Percentiles rank a stretch among this genome's conserved stretches.
These are phyloP conservation scores for Meripilus lineatus DNA, from an alignment of 1,284 basidiomycete genomes.

Conservation along the genomic window DNA sequence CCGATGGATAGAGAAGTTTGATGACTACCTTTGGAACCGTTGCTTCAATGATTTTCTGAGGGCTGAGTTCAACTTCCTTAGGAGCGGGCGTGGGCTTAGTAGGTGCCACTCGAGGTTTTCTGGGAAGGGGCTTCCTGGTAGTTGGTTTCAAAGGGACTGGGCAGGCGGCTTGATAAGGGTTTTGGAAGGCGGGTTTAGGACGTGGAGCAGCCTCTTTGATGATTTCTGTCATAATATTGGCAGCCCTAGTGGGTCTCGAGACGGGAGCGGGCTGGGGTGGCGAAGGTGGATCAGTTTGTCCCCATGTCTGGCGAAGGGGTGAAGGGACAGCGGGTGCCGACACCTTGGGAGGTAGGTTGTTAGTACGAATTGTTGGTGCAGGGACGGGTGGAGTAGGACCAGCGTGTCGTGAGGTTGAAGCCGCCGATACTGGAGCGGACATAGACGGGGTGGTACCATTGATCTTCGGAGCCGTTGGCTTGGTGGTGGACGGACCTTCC, in stretches of 20 bases:
- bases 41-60: conserved; percentile 65
- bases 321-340: conserved; percentile 61
- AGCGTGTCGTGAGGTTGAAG: conserved; percentile 27
- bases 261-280: conserved; percentile 33
- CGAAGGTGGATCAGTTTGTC: conserved; percentile 36
- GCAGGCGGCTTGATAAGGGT: conserved; percentile 66
- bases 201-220: conserved; percentile 63
- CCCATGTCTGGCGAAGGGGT: conserved; percentile 65
- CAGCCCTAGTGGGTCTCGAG: conserved; percentile 53
- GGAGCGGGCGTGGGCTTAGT: conserved; percentile 1
- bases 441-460: background rate
- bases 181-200: conserved; percentile 59
- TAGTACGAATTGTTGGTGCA: conserved; percentile 37
- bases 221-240: conserved; percentile 58
- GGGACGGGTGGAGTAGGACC: conserved; percentile 16
- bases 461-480: background rate
- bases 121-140: conserved; percentile 34
- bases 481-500: background rate
- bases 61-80: conserved; percentile 34
- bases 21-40: conserved; percentile 57
- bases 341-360: conserved; percentile 38
- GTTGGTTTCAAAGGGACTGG: conserved; percentile 42
- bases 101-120: conserved; percentile 29
- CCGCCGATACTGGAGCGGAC: conserved; percentile 10
- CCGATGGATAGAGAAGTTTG: conserved; percentile 2